A percentile compares a stretch with the other conserved stretches of the same genome.
Conservation (phyloP, 169 alveolate species). For the Eimeria brunetti region DNA sequence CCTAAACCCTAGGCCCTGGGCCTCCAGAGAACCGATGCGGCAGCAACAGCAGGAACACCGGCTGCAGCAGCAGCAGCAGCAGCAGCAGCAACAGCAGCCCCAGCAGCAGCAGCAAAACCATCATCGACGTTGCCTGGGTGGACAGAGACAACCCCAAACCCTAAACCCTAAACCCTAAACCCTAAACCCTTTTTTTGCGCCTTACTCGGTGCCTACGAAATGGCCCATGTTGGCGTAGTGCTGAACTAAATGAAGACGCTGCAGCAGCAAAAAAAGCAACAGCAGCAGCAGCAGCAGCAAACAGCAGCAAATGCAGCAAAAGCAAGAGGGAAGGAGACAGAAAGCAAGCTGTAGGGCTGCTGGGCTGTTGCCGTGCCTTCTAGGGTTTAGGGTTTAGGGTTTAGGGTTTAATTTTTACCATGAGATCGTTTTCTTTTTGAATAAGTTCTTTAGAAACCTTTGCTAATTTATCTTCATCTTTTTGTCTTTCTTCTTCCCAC, state of each 20-base stretch:
- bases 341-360: not conserved
- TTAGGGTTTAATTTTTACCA: not conserved
- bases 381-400: not conserved
- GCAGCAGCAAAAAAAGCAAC: not conserved
- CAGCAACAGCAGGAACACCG: no score
- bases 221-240: slow-evolving; percentile 27
- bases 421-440: slow-evolving; percentile 29
- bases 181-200: not conserved
- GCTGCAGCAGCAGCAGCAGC: no score
- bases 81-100: no score
- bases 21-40: no score
- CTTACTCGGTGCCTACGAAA: slow-evolving; percentile 29
- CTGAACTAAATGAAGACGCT: slow-evolving; percentile 16
- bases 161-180: not conserved
- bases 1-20: not conserved
- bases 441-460: slow-evolving; percentile 18
- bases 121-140: no score
- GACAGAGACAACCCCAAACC: no score
- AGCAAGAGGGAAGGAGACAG: not conserved
- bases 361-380: not conserved
- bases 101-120: no score
- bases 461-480: not conserved
- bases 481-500: slow-evolving; percentile 21
- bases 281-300: not conserved
- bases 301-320: not conserved